Conservation (phyloP, 352 stramenopile genomes). For the Salisapilia sapeloensis region DNA sequence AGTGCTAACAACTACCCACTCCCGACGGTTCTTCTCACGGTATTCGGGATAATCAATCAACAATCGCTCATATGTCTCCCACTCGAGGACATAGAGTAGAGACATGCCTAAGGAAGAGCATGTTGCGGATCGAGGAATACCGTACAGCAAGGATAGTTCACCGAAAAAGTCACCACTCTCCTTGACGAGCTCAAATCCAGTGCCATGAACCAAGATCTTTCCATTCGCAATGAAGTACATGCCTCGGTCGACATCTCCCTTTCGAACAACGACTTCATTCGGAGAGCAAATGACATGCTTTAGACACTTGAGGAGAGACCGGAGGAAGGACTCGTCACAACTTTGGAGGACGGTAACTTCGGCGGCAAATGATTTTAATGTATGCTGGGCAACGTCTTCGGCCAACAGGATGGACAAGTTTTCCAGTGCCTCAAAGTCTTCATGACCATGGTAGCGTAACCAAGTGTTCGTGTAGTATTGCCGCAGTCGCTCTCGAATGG, state of each 20-base stretch:
- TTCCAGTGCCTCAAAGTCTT: constrained; percentile 34
- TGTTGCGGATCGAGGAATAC: constrained; percentile 57
- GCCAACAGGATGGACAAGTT: constrained; percentile 38
- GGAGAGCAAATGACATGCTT: constrained; percentile 51
- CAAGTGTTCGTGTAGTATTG: constrained; percentile 57
- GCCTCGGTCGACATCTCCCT: constrained; percentile 46
- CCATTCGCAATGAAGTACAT: constrained; percentile 62
- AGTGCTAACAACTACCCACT: constrained; percentile 60
- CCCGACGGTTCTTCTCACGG: constrained; percentile 42
- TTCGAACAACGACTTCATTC: constrained; percentile 35
- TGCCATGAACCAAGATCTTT: constrained; percentile 39
- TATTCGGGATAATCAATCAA: constrained; percentile 62
- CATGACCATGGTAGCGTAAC: constrained; percentile 41
- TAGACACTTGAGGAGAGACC: constrained; percentile 33
- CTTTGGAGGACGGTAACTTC: constrained; percentile 44
- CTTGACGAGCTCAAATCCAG: constrained; percentile 52
- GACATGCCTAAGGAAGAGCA: constrained; percentile 47
- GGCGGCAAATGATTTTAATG: constrained; percentile 30
- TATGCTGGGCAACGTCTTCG: constrained; percentile 54
- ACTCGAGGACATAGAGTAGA: constrained; percentile 65
- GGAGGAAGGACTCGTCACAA: constrained; percentile 50
- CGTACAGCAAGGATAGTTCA: constrained; percentile 44
- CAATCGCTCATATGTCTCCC: constrained; percentile 48
- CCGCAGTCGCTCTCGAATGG: constrained; percentile 25
- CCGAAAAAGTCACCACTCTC: constrained; percentile 66